Percentiles rank a stretch among this genome's conserved stretches.
Conservation (phyloP, 495 filamentous ascomycete genomes). For the Diplogelasinospora grovesii region DNA sequence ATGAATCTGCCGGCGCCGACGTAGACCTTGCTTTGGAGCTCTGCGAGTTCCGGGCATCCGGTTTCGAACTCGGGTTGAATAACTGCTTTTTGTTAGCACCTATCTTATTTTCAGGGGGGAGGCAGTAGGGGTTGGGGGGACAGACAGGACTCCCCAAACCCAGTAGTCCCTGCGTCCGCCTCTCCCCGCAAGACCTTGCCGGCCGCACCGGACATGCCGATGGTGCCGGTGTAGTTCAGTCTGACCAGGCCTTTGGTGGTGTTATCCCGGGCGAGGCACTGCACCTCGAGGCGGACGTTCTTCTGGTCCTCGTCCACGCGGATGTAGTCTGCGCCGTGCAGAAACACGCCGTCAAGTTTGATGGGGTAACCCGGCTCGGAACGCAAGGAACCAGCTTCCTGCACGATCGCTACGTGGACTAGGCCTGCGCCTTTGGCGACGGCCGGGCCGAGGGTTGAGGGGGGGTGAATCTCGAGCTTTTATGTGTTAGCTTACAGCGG, state of each 20-base stretch:
- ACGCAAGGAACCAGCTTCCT: slow-evolving; percentile 19
- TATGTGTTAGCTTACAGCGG: too few relatives aligned
- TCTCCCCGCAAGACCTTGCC: slow-evolving; percentile 38
- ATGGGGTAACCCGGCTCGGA: slow-evolving; percentile 29
- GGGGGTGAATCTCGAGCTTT: slow-evolving; percentile 29
- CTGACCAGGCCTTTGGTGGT: slow-evolving; percentile 33
- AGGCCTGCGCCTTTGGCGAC: slow-evolving; percentile 19
- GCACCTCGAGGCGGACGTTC: slow-evolving; percentile 46
- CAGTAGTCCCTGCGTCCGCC: slow-evolving; percentile 43
- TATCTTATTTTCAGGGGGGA: neutral
- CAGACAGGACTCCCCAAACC: slow-evolving; percentile 53
- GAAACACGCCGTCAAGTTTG: slow-evolving; percentile 42
- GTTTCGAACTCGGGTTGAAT: slow-evolving; percentile 50
- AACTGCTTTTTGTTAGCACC: slow-evolving; percentile 27
- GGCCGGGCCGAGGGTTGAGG: slow-evolving; percentile 20
- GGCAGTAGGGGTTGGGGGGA: slow-evolving; percentile 9
- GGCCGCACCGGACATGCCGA: slow-evolving; percentile 31
- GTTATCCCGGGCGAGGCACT: slow-evolving; percentile 37
- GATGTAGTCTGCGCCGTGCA: slow-evolving; percentile 49
- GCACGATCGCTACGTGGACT: slow-evolving; percentile 24
- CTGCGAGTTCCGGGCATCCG: slow-evolving; percentile 43
- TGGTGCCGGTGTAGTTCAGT: slow-evolving; percentile 46
- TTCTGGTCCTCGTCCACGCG: slow-evolving; percentile 40
- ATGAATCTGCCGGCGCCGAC: slow-evolving; percentile 51
- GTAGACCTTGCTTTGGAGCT: slow-evolving; percentile 46